Conservation (phyloP, 2,329 filamentous ascomycete genomes). For the Coniella vitis region DNA sequence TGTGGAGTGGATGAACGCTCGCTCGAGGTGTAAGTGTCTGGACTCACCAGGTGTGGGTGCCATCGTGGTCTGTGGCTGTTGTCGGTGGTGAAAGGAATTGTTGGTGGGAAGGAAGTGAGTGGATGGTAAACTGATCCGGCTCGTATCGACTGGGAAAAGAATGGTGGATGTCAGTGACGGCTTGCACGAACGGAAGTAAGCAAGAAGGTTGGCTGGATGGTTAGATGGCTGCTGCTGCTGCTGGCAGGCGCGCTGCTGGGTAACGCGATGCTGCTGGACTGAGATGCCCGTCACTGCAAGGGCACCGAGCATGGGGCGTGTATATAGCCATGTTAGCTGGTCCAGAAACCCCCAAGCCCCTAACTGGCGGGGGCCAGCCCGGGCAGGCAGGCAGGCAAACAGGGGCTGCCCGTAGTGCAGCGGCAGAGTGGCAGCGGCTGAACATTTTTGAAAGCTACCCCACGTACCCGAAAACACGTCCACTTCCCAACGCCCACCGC, state of each 20-base stretch:
- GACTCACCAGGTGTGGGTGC: slow-evolving; percentile 15
- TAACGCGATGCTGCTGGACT: too few relatives aligned
- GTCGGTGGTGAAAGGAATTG: background rate
- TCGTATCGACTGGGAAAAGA: too few relatives aligned
- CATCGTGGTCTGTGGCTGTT: slow-evolving; percentile 4
- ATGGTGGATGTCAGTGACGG: too few relatives aligned
- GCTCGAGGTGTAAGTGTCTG: too few relatives aligned
- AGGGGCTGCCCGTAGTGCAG: background rate
- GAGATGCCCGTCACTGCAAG: background rate
- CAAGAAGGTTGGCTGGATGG: too few relatives aligned
- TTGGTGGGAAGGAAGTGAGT: too few relatives aligned
- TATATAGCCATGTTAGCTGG: background rate
- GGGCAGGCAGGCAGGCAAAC: background rate
- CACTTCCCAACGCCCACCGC: background rate
- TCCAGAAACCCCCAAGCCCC: background rate
- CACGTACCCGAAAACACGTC: slow-evolving; percentile 11
- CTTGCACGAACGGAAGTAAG: too few relatives aligned
- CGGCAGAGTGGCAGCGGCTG: slow-evolving; percentile 3
- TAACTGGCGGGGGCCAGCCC: background rate
- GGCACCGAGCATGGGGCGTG: too few relatives aligned
- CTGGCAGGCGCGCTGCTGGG: background rate
- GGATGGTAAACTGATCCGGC: too few relatives aligned
- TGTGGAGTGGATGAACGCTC: slow-evolving; percentile 13
- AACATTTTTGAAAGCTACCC: slow-evolving; percentile 13
- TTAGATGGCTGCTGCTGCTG: too few relatives aligned